A percentile compares a stretch with the other conserved stretches of the same genome.
These are phyloP conservation scores for Alternaria metachromatica DNA, from an alignment of 2,329 filamentous ascomycete genomes.

Conservation along the genomic window DNA sequence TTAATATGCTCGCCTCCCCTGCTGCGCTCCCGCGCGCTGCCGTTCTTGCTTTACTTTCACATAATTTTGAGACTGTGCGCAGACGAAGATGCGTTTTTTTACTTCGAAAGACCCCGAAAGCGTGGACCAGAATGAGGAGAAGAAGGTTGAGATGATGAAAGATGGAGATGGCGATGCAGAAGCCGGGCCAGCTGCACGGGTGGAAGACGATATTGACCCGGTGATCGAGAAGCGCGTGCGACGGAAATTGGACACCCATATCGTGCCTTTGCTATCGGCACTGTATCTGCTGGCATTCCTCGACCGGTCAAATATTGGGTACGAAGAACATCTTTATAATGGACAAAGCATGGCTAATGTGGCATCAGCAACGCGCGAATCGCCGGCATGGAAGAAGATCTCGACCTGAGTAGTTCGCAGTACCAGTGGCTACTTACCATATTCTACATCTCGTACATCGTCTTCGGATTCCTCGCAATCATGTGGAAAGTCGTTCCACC, in stretches of 20 bases:
- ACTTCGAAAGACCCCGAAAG: not conserved
- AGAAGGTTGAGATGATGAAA: not conserved
- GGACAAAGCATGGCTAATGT: not conserved
- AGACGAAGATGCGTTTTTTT: not conserved
- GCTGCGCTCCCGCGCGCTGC: not conserved
- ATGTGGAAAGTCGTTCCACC: constrained; percentile 48
- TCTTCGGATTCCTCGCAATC: constrained; percentile 46
- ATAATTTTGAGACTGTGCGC: not conserved
- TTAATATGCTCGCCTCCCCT: not conserved
- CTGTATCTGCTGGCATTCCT: constrained; percentile 47
- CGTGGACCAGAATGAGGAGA: not conserved
- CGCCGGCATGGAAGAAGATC: constrained; percentile 48
- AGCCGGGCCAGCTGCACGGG: not conserved
- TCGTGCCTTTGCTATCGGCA: constrained; percentile 42
- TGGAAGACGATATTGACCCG: constrained; percentile 16
- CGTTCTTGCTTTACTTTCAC: not conserved
- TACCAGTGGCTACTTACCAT: constrained; percentile 49
- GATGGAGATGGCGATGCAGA: constrained; percentile 12
- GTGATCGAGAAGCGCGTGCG: constrained; percentile 35
- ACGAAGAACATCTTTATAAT: not conserved
- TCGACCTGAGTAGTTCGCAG: constrained; percentile 30
- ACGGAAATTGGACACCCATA: constrained; percentile 39
- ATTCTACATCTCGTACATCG: constrained; percentile 50
- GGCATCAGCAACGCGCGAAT: constrained; percentile 47
- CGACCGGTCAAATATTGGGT: constrained; percentile 50